Base-by-base conservation (phyloP, 2,329 filamentous ascomycete species). In the Aspergillus unguis region DNA sequence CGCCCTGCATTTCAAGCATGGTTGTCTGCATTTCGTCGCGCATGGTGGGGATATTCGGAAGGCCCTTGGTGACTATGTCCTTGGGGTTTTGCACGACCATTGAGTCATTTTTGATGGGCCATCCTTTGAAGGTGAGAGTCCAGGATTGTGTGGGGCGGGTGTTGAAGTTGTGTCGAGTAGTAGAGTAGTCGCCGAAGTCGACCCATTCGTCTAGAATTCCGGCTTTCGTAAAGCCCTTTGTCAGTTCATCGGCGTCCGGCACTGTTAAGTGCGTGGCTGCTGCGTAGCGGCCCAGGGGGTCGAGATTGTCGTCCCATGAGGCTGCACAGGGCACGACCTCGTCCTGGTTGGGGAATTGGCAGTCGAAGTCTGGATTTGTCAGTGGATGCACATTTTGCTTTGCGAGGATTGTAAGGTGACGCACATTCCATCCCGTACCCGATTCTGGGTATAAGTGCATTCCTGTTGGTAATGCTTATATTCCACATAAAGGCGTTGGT, bases 31-130 rank as follows among this genome's bases (percentile, higher is more conserved):
- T 40, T 0, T 48, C 36, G 0, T 3, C n/a, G 25, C 5, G 17
- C 45, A 41, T 5, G 3, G 6, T 23, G 5, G 33, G 33, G 17
- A 48, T 38, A n/a, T 48, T 40, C 6, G 35, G 35, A 5, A 48
- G 6, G 2, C 45, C 45, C 36, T 48, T n/a, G 2, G 45, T 41
- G 11, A 48, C 45, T 11, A 40, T 38, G 11, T 48, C 45, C 36
- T 48, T 48, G 11, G 45, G 45, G 27, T 48, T 48, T 2, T 25
- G 7, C 27, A 48, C 36, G 33, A 40, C 36, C 36, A 48, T 40
- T 27, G 35, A 40, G 27, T 48, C 35, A 5, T 40, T 40, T 26
- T 6, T 31, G 3, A 17, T 10, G 5, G 45, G 36, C 45, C 36
- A 48, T 3, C 45, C 36, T 7, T 10, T 40, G 28, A 40, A 40